Evolutionary conservation across 345 rosid species (phyloP), one percentile per base, ranked within the genome.

Genomic region (Excoecaria cochinchinensis): DNA sequence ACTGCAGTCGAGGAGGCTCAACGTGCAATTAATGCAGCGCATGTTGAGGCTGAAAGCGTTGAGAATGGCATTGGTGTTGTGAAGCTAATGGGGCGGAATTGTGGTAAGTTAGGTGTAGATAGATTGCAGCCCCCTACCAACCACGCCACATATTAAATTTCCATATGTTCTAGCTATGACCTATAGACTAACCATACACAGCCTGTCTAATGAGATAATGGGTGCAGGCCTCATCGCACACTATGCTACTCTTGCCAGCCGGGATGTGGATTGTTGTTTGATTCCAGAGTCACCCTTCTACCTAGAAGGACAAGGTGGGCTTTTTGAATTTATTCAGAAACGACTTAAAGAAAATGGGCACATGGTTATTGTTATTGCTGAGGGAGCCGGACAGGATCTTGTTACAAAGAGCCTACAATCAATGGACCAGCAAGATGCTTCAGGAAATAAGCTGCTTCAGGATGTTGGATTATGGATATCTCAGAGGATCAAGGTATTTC

Each of bases 1-100:
- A 87, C 94, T 84, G 92, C 96, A 51, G 97, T 94, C 69, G 98
- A 94, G 81, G 98, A 94, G 81, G 97, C 98, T 78, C 98, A 94
- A 75, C 95, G 98, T 71, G 94, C 97, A 71, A 93, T 91, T 65
- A 90, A 87, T 77, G 95, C 98, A 51, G 98, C 98, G 12, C 98
- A 91, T 78, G 95, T 93, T 64, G 98, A 93, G 84, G 90, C 98
- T 63, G 84, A 75, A 82, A 93, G 97, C 80, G 70, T 66, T 47
- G 92, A 86, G 78, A 89, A 93, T 56, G 95, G 97, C 10, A 88
- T 94, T 6, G 98, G 98, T 60, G 77, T 94, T 72, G 98, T 91
- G 82, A 94, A 91, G 89, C 87, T 94, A 64, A 94, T 94, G 94
- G 98, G 98, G 8, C 90, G 97, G 36, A 48, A 88, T 79, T 82